These are phyloP conservation scores for Zygnema cylindricum DNA, from an alignment of 139 green algal species.

Conservation along the genomic window DNA sequence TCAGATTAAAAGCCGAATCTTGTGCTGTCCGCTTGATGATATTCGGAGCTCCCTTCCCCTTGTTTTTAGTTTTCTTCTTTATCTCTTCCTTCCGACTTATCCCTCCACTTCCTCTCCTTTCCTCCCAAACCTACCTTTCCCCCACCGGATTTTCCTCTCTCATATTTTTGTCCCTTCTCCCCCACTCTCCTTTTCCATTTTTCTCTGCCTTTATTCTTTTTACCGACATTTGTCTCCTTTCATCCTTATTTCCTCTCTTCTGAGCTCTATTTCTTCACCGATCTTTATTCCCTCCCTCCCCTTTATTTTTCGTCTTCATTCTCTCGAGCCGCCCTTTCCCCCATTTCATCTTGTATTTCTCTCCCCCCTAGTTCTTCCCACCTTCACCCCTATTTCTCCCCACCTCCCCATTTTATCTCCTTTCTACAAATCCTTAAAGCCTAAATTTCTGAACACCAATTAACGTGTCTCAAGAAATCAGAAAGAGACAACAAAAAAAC, in stretches of 20 bases:
- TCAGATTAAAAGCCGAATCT: not conserved
- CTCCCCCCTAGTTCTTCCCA: not conserved
- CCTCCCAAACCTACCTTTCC: not conserved
- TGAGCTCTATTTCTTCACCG: not conserved
- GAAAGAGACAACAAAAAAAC: no score
- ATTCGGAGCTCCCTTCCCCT: not conserved
- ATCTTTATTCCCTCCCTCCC: not conserved
- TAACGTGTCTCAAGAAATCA: no score
- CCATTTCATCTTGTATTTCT: no score
- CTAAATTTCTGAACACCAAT: no score
- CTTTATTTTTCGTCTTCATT: not conserved
- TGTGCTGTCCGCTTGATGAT: not conserved
- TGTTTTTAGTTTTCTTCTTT: not conserved
- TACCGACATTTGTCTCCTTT: not conserved
- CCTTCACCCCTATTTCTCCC: no score
- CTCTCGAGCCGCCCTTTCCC: no score
- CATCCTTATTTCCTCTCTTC: not conserved
- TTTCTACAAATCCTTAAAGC: no score
- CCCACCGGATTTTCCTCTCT: conserved; percentile 5
- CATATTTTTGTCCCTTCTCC: not conserved
- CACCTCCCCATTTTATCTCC: no score
- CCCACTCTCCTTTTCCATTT: not conserved
- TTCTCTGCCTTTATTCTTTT: conserved; percentile 1
- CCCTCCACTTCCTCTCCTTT: not conserved
- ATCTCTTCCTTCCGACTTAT: not conserved